Conservation (phyloP, 2,329 filamentous ascomycete genomes). For the Xylariaceae sp. region DNA sequence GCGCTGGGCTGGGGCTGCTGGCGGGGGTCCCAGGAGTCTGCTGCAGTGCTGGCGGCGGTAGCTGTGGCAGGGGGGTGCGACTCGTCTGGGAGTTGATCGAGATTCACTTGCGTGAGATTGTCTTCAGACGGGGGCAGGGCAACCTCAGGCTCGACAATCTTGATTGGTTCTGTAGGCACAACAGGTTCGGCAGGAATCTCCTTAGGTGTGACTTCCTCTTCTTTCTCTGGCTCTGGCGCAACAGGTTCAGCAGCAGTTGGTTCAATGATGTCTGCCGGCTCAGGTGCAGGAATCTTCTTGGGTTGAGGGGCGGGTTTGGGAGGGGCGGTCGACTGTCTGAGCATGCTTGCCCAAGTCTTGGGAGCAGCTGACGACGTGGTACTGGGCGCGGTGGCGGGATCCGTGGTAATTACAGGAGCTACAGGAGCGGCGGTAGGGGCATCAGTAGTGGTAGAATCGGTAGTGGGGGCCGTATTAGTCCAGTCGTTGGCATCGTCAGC, state of each 20-base stretch:
- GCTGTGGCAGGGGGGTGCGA: conserved; percentile 75
- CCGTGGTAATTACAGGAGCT: conserved; percentile 35
- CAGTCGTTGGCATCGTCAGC: conserved; percentile 42
- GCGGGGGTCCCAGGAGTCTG: conserved; percentile 78
- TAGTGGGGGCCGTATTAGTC: conserved; percentile 28
- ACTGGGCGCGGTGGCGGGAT: conserved; percentile 28
- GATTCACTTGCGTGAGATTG: conserved; percentile 85
- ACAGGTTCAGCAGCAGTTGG: conserved; percentile 43
- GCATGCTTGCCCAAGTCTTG: conserved; percentile 76
- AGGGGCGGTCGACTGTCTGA: conserved; percentile 56
- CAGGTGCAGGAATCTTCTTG: conserved; percentile 51
- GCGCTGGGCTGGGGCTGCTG: conserved; percentile 53
- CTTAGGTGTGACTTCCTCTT: conserved; percentile 36
- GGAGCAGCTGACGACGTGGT: conserved; percentile 38
- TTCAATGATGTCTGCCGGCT: conserved; percentile 48
- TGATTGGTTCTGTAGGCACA: conserved; percentile 33
- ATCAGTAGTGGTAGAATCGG: conserved; percentile 34
- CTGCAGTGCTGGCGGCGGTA: conserved; percentile 84
- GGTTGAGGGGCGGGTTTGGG: neutral
- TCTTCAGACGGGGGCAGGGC: conserved; percentile 70
- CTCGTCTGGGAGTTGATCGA: conserved; percentile 83
- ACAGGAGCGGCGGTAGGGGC: conserved; percentile 37
- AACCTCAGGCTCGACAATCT: conserved; percentile 49
- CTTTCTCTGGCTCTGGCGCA: conserved; percentile 37
- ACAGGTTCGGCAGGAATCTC: conserved; percentile 28